Base-by-base conservation (phyloP, 768 basidiomycete species). In the Leccinum barrowsii region DNA sequence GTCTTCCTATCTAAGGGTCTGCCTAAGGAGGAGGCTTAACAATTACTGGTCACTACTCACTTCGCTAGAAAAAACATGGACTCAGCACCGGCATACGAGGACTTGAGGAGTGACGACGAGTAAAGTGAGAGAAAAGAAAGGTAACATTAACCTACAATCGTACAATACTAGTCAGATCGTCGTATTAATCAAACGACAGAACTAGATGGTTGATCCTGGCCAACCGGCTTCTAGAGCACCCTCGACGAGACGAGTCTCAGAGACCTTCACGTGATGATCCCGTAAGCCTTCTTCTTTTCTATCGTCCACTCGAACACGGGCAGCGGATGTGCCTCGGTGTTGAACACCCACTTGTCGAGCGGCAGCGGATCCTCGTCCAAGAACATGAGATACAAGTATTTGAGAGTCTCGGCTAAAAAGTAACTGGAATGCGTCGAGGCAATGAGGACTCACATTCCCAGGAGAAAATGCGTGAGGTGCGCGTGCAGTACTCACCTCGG, bases 401-500 rank as follows among this genome's bases (percentile, higher is more conserved):
- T 48, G 47, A 48, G 47, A 7, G 47, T 48, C 24, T 48, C 47
- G 10, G 47, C 47, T n/a, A 48, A 22, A 48, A 48, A 48, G 47
- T 48, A 48, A 17, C 47, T 48, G 19, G 42, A 19, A 19, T 24
- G 24, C 47, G 22, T 47, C 5, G 21, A 47, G 21, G 46, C 22
- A 11, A 19, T 42, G 40, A 42, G 40, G 40, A 19, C 37, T 19
- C 19, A 1, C n/a, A 19, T 44, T 19, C 42, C n/a, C n/a, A 42
- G 42, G 8, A 17, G 37, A 40, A 13, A 40, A 10, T n/a, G 37
- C 17, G 17, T 8, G 17, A 40, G 37, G 37, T 19, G 42, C 42
- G 42, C n/a, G n/a, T 19, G 42, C 10, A 19, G 19, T 19, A 42
- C 81, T 55, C 51, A 87, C 87, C 89, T 90, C 15, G 89, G 89